Conservation (phyloP, 306 rosid genomes). For the Cicer pinnatifidum region DNA sequence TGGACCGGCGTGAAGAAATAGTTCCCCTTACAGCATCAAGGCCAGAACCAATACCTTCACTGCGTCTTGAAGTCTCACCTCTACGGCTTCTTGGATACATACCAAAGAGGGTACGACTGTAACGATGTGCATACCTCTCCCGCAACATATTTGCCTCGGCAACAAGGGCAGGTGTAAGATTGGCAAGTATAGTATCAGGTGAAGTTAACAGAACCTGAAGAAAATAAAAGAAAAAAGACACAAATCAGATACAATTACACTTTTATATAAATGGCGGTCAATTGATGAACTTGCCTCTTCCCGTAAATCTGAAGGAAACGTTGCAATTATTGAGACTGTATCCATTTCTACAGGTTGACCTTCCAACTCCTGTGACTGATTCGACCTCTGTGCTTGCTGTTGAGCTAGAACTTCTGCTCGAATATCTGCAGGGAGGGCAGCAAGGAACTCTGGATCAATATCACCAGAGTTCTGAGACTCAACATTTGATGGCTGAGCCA, state of each 20-base stretch:
- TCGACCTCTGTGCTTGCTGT: conserved; percentile 96
- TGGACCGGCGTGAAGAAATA: conserved; percentile 68
- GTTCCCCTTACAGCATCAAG: conserved; percentile 72
- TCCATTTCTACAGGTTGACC: conserved; percentile 99
- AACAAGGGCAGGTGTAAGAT: conserved; percentile 98
- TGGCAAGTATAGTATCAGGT: conserved; percentile 89
- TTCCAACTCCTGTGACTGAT: conserved; percentile 95
- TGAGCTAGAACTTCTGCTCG: conserved; percentile 98
- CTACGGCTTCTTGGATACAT: conserved; percentile 94
- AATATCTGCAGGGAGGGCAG: conserved; percentile 97
- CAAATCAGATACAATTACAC: conserved; percentile 28
- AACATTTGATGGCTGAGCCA: conserved; percentile 68
- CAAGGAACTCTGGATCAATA: conserved; percentile 99
- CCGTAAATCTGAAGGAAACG: conserved; percentile 97
- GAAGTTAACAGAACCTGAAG: conserved; percentile 93
- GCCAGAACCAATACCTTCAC: conserved; percentile 77
- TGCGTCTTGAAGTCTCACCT: conserved; percentile 88
- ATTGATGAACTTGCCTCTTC: conserved; percentile 73
- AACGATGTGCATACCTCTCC: conserved; percentile 94
- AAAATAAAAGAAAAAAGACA: background rate
- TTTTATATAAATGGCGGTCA: background rate
- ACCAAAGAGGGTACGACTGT: conserved; percentile 92
- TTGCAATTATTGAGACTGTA: conserved; percentile 97
- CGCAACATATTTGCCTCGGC: conserved; percentile 98
- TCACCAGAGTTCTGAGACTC: conserved; percentile 84